These are phyloP conservation scores for Silene coronaria DNA, from an alignment of 179 eudicot genomes.

Conservation along the genomic window DNA sequence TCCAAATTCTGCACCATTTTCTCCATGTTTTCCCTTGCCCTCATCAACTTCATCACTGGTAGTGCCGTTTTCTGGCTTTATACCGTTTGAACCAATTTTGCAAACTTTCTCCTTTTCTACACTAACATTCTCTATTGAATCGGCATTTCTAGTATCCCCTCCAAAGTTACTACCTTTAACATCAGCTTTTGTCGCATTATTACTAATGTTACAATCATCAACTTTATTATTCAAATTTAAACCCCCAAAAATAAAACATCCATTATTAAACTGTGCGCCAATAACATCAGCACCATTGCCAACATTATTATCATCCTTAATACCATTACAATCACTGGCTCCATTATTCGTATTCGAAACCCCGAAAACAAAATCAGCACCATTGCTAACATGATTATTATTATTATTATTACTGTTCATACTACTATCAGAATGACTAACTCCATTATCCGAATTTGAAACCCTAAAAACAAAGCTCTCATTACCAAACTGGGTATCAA, in stretches of 20 bases:
- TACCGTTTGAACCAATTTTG: neutral
- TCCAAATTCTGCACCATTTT: conserved; percentile 26
- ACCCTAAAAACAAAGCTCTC: conserved; percentile 33
- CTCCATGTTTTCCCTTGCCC: conserved; percentile 9
- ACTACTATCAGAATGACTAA: neutral
- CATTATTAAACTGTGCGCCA: neutral
- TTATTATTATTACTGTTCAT: neutral
- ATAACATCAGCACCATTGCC: conserved; percentile 4
- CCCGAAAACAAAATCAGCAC: conserved; percentile 9
- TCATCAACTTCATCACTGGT: conserved; percentile 12
- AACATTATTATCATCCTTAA: conserved; percentile 2
- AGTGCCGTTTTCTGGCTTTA: neutral
- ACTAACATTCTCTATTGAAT: conserved; percentile 8
- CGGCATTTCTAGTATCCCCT: neutral
- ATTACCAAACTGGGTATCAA: conserved; percentile 18
- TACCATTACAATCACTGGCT: neutral
- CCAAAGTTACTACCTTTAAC: conserved; percentile 17
- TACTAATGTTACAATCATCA: neutral
- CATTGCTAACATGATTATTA: conserved; percentile 5
- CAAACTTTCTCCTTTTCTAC: conserved; percentile 9
- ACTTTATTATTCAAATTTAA: neutral
- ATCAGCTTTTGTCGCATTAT: conserved; percentile 10
- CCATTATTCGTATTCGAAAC: neutral
- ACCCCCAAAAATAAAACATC: neutral
- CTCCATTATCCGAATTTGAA: conserved; percentile 16